Percentiles rank a stretch among this genome's conserved stretches.
Conservation (phyloP, 2,329 filamentous ascomycete species). For the Ilyonectria sp. region DNA sequence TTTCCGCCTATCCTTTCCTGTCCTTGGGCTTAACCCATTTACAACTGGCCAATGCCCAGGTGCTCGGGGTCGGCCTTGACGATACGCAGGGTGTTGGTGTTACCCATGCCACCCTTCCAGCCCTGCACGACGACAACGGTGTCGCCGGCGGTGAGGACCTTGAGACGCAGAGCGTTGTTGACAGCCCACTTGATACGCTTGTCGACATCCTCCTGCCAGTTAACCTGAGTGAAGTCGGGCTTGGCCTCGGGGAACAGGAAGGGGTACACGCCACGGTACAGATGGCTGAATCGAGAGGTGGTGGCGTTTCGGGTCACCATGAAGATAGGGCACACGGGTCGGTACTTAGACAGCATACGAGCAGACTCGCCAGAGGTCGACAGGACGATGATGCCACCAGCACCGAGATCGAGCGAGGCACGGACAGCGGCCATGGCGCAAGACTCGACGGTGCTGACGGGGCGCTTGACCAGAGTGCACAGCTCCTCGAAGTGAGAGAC, state of each 20-base stretch:
- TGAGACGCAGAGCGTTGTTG: conserved; percentile 86
- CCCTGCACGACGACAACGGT: conserved; percentile 88
- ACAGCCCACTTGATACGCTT: conserved; percentile 98
- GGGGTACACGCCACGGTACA: conserved; percentile 98
- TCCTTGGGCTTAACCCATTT: conserved; percentile 32
- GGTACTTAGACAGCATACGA: conserved; percentile 97
- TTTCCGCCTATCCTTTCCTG: conserved; percentile 30
- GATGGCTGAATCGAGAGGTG: conserved; percentile 90
- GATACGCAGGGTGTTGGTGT: conserved; percentile 85
- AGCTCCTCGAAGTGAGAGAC: conserved; percentile 97
- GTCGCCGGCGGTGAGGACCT: conserved; percentile 80
- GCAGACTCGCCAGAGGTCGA: conserved; percentile 97
- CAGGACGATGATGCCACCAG: conserved; percentile 94
- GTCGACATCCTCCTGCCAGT: conserved; percentile 99
- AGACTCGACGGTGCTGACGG: conserved; percentile 90
- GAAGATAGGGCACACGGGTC: conserved; percentile 98
- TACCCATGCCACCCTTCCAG: conserved; percentile 92
- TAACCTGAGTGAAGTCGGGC: conserved; percentile 92
- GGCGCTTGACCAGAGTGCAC: conserved; percentile 84
- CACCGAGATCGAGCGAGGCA: conserved; percentile 95
- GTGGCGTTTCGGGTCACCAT: conserved; percentile 94
- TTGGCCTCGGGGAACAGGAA: conserved; percentile 95
- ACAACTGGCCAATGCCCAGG: conserved; percentile 68
- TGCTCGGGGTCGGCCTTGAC: conserved; percentile 73
- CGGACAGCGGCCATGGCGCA: conserved; percentile 98